Percentiles rank a stretch among this genome's conserved stretches.
Evolutionary conservation across 371 early-diverging fungal species (phyloP).

Genomic region (Coemansia sp.): DNA sequence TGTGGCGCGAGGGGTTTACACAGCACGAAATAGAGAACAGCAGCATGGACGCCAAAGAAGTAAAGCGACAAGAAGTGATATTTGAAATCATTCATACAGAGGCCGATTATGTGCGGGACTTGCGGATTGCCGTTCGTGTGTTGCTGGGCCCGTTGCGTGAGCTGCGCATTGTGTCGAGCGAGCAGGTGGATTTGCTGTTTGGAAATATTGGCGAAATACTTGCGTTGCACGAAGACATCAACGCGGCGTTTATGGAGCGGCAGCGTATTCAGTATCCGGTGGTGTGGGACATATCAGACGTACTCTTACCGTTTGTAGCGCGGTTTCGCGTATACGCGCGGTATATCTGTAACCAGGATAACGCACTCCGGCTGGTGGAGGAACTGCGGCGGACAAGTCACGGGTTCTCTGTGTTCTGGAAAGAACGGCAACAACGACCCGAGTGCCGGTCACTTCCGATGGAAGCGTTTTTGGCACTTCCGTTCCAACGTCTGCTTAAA

Average conservation of each 20-base stretch:
- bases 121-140: slow-evolving; percentile 54
- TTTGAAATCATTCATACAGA: slow-evolving; percentile 90
- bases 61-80: slow-evolving; percentile 88
- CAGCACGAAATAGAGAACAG: slow-evolving; percentile 50
- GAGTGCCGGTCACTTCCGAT: slow-evolving; percentile 53
- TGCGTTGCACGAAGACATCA: slow-evolving; percentile 45
- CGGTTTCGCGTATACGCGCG: slow-evolving; percentile 54
- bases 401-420: slow-evolving; percentile 43
- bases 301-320: slow-evolving; percentile 54
- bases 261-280: slow-evolving; percentile 57
- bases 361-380: slow-evolving; percentile 40
- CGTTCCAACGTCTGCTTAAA: slow-evolving; percentile 61
- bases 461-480: slow-evolving; percentile 56
- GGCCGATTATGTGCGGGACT: slow-evolving; percentile 83
- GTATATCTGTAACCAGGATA: slow-evolving; percentile 53
- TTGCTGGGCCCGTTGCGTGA: slow-evolving; percentile 53
- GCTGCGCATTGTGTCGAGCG: slow-evolving; percentile 51
- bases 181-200: slow-evolving; percentile 56
- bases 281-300: slow-evolving; percentile 58
- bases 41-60: slow-evolving; percentile 65
- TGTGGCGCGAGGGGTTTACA: slow-evolving; percentile 52
- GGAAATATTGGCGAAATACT: slow-evolving; percentile 56
- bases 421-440: slow-evolving; percentile 46
- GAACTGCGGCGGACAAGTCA: slow-evolving; percentile 47
- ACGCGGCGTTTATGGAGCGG: slow-evolving; percentile 54